These are phyloP conservation scores for Pseudogymnoascus sp. DNA, from an alignment of 2,329 filamentous ascomycete species.

Conservation along the genomic window DNA sequence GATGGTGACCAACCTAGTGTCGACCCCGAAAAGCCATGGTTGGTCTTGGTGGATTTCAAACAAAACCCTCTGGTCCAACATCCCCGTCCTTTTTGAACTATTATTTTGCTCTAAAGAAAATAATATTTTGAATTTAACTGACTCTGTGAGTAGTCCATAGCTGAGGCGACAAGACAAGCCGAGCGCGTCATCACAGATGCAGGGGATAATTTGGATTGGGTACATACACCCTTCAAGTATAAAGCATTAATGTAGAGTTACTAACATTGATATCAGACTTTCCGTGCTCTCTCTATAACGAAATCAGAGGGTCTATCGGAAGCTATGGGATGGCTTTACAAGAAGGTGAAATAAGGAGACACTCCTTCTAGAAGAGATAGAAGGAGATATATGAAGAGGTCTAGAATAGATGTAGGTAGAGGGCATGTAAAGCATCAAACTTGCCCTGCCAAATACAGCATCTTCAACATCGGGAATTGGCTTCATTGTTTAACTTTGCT, in stretches of 20 bases:
- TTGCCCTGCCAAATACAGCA: no score
- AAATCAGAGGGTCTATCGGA: neutral
- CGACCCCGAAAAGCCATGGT: neutral
- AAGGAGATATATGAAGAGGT: no score
- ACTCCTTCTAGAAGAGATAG: no score
- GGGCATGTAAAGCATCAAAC: no score
- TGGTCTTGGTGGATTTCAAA: neutral
- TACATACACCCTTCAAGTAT: neutral
- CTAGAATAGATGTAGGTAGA: no score
- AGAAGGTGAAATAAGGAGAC: neutral
- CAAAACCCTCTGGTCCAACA: neutral
- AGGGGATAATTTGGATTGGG: neutral
- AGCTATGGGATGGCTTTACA: neutral
- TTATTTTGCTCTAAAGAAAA: neutral
- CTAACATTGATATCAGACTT: neutral
- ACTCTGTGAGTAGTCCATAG: neutral
- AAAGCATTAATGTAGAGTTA: neutral
- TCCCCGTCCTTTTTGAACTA: neutral
- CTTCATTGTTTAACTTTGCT: neutral
- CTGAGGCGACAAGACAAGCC: neutral
- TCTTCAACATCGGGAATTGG: no score
- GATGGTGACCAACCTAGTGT: neutral
- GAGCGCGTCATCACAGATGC: neutral
- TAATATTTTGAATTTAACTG: neutral
- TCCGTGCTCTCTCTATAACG: neutral